These are phyloP conservation scores for Hymenoscyphus fraxineus DNA, from an alignment of 2,329 filamentous ascomycete species.

Conservation along the genomic window DNA sequence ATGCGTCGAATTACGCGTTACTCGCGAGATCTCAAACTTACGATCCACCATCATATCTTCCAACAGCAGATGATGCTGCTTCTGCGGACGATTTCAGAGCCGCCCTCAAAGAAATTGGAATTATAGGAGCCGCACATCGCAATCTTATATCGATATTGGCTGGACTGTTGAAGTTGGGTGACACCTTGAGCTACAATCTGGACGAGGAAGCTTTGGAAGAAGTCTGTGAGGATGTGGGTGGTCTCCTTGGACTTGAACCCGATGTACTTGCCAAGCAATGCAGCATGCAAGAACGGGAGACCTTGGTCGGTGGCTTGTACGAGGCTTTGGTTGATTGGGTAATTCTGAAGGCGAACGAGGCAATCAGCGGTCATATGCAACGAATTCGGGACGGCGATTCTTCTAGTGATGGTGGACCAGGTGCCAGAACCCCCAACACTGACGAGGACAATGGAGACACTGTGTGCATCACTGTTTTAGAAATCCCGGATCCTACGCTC, in stretches of 20 bases:
- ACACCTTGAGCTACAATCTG: conserved; percentile 79
- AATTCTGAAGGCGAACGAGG: conserved; percentile 78
- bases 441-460: conserved; percentile 74
- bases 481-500: conserved; percentile 74
- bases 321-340: conserved; percentile 96
- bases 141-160: conserved; percentile 83
- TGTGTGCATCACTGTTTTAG: conserved; percentile 83
- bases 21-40: conserved; percentile 83
- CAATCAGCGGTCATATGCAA: conserved; percentile 73
- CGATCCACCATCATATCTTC: conserved; percentile 79
- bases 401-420: conserved; percentile 60
- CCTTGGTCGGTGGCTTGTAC: conserved; percentile 82
- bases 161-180: conserved; percentile 84
- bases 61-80: conserved; percentile 87
- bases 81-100: conserved; percentile 89
- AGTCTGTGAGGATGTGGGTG: conserved; percentile 85
- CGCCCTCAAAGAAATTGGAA: conserved; percentile 85
- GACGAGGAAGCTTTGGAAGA: conserved; percentile 82
- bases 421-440: conserved; percentile 60
- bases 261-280: conserved; percentile 76
- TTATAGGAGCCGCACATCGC: conserved; percentile 79
- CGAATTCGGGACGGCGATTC: conserved; percentile 63
- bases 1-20: conserved; percentile 71
- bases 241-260: conserved; percentile 80
- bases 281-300: conserved; percentile 77